Evolutionary conservation across 2,329 filamentous ascomycete genomes (phyloP).

Genomic region (Sporothrix variecibatus): DNA sequence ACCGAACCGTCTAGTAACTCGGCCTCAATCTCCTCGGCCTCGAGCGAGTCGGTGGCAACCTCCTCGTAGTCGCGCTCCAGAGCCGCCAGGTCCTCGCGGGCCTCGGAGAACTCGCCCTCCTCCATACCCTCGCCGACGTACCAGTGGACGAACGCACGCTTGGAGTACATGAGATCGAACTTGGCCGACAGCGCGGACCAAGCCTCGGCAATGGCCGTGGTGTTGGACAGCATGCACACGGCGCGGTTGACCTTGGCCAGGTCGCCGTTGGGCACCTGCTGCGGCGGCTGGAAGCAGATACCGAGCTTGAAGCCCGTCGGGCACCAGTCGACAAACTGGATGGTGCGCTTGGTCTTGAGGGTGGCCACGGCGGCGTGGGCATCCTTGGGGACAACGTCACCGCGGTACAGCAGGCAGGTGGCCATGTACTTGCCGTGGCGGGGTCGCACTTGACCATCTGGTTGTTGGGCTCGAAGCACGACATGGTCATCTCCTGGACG

Average conservation of each 20-base stretch:
- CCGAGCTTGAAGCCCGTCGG: constrained; percentile 99
- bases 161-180: constrained; percentile 99
- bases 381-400: constrained; percentile 96
- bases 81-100: constrained; percentile 95
- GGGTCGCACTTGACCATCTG: constrained; percentile 99
- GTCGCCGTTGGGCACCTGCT: constrained; percentile 68
- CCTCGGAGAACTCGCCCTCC: constrained; percentile 99
- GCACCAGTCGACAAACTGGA: constrained; percentile 99
- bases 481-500: constrained; percentile 97
- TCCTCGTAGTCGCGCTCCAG: constrained; percentile 99
- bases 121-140: constrained; percentile 99
- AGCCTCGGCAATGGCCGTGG: constrained; percentile 95
- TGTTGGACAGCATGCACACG: constrained; percentile 99
- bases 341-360: constrained; percentile 98
- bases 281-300: constrained; percentile 99
- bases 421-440: constrained; percentile 99
- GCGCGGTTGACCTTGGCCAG: constrained; percentile 97
- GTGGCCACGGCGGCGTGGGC: constrained; percentile 89
- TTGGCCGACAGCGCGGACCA: constrained; percentile 96
- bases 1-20: constrained; percentile 74
- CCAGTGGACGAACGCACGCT: constrained; percentile 99
- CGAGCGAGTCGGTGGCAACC: constrained; percentile 91
- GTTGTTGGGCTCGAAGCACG: constrained; percentile 99
- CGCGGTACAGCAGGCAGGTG: constrained; percentile 95
- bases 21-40: constrained; percentile 81